Evolutionary conservation across 345 rosid genomes (phyloP).

Genomic region (Carallia brachiata): DNA sequence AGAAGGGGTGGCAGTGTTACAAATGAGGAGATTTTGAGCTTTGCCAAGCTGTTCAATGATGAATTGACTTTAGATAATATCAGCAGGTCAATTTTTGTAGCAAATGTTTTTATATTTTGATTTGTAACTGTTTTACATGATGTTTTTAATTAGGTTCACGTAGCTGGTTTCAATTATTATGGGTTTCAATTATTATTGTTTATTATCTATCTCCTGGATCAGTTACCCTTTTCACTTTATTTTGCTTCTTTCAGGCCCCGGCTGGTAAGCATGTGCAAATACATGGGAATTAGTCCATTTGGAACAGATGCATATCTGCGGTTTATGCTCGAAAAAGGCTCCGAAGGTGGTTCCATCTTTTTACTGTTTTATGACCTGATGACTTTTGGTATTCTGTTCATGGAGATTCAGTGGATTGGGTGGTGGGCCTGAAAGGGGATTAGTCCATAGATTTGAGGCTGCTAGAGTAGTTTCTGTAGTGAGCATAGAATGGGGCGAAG

Average conservation of each 20-base stretch:
- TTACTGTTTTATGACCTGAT: neutral
- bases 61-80: conserved; percentile 94
- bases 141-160: neutral
- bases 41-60: conserved; percentile 90
- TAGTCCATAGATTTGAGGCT: neutral
- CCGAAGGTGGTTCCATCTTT: conserved; percentile 54
- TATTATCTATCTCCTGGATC: neutral
- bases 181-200: too few relatives aligned
- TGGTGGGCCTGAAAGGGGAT: neutral
- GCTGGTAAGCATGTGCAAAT: conserved; percentile 92
- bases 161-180: too few relatives aligned
- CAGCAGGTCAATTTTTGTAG: conserved; percentile 58
- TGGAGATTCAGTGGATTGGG: neutral
- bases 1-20: conserved; percentile 86
- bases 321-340: conserved; percentile 88
- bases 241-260: conserved; percentile 57
- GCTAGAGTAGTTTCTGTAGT: neutral
- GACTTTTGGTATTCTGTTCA: neutral
- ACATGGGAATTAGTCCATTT: conserved; percentile 93
- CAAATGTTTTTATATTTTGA: neutral
- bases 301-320: conserved; percentile 97
- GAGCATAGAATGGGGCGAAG: neutral
- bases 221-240: neutral
- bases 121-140: neutral
- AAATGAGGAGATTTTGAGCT: conserved; percentile 93